Base-by-base conservation (phyloP, 495 filamentous ascomycete species). In the Melanomma pulvis-pyrius region DNA sequence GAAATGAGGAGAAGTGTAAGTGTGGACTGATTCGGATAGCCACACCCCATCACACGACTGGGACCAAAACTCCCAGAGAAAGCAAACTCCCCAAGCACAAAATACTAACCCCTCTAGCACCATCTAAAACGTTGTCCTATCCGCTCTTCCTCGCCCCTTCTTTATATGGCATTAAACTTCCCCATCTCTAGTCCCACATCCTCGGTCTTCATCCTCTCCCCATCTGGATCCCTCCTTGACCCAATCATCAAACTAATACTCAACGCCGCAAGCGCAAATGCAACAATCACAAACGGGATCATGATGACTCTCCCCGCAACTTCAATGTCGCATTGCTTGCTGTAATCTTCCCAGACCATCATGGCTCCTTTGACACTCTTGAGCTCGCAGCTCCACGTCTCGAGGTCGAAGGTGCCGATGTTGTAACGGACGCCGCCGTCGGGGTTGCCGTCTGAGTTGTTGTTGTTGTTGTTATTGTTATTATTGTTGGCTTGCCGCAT, bases 371-470 rank as follows among this genome's bases (percentile, higher is more conserved):
- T 0, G 2, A 60, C 47, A 21, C 0, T 21, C 58, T 71, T 57
- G 15, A 71, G 52, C 34, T 71, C 68, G 55, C 63, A 71, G 25
- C 52, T 53, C 63, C 68, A 71, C 22, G 68, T 71, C 48, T 71
- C 68, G 44, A 71, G 63, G 26, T 71, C 68, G 59, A 71, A 71
- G 55, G 48, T 63, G 32, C 68, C 68, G 34, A 36, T 46, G 55
- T 71, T 59, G 59, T 71, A 71, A 12, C 62, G 58, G 19, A 66
- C 29, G 22, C 47, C 56, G 49, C 65, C 59, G 39, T 29, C 44
- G 29, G 47, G 2, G 9, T 4, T 25, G n/a, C n/a, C n/a, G n/a
- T n/a, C n/a, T n/a, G n/a, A n/a, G n/a, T n/a, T n/a, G n/a, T n/a
- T n/a, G n/a, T n/a, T n/a, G n/a, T n/a, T n/a, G n/a, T n/a, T n/a